Conservation (phyloP, 495 filamentous ascomycete species). For the Hypoxylon trugodes region DNA sequence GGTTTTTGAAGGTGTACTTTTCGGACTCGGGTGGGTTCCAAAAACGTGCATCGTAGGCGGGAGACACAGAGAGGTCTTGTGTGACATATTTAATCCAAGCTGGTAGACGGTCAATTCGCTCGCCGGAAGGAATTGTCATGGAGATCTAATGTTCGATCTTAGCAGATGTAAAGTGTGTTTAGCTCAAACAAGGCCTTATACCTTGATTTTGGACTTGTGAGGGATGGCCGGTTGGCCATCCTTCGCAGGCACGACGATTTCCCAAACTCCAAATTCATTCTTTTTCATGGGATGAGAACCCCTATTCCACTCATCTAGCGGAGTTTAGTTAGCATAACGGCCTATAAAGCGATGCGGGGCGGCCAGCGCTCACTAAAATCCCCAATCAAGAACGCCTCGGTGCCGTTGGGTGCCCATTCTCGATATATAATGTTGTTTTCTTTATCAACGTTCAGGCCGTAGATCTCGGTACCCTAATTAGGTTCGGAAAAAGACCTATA, state of each 20-base stretch:
- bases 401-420: constrained; percentile 95
- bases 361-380: constrained; percentile 78
- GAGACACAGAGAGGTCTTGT: constrained; percentile 87
- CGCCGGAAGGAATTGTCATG: constrained; percentile 78
- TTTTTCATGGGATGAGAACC: constrained; percentile 85
- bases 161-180: constrained; percentile 14
- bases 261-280: constrained; percentile 86
- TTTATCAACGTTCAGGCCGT: constrained; percentile 78
- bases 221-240: constrained; percentile 81
- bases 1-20: constrained; percentile 82
- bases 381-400: constrained; percentile 85
- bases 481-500: constrained; percentile 11
- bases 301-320: constrained; percentile 84
- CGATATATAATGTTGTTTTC: constrained; percentile 89
- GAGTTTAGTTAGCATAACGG: constrained; percentile 12
- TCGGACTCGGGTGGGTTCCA: constrained; percentile 88
- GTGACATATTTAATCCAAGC: constrained; percentile 98
- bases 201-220: constrained; percentile 96
- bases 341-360: background rate
- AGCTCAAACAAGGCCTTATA: constrained; percentile 43
- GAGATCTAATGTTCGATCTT: constrained; percentile 69
- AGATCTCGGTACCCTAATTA: constrained; percentile 85
- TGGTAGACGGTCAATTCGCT: constrained; percentile 86
- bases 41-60: constrained; percentile 92
- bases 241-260: constrained; percentile 76